phyloP scores from a whole-genome alignment of 495 filamentous ascomycete genomes.

The Aspergillus affinis region DNA sequence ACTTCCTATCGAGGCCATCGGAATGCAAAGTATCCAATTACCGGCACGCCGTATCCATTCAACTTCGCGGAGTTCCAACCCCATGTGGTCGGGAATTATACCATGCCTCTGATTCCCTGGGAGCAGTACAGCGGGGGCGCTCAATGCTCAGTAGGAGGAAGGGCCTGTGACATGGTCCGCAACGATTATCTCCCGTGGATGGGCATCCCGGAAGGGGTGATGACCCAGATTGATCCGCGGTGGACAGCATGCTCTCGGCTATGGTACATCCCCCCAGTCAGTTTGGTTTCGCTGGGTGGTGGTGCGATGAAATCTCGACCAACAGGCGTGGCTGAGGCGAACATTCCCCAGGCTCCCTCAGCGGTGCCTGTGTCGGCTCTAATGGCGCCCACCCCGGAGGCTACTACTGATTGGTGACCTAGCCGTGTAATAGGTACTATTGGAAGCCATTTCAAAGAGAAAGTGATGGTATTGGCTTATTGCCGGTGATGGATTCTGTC shows the following conservation, averaged over 20 bases:
- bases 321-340: conserved; percentile 5
- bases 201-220: conserved; percentile 12
- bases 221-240: conserved; percentile 15
- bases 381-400: conserved; percentile 9
- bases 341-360: not conserved
- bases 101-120: conserved; percentile 24
- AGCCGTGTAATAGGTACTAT: too few species aligned
- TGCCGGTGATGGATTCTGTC: too few species aligned
- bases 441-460: too few species aligned
- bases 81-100: conserved; percentile 22
- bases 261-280: conserved; percentile 18
- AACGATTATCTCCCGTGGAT: conserved; percentile 17
- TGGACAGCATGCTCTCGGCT: conserved; percentile 12
- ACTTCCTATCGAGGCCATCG: conserved; percentile 23
- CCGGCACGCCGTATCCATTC: conserved; percentile 27
- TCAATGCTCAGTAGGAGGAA: conserved; percentile 20
- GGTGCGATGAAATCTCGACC: conserved; percentile 2
- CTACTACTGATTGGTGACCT: not conserved
- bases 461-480: too few species aligned
- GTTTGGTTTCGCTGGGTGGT: conserved; percentile 10
- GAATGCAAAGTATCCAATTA: conserved; percentile 23
- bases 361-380: conserved; percentile 10
- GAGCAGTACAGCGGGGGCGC: conserved; percentile 23
- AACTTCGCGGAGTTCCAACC: conserved; percentile 26
- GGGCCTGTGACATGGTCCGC: conserved; percentile 22